These are phyloP conservation scores for Brassica cretica DNA, from an alignment of 345 rosid genomes.

Conservation along the genomic window DNA sequence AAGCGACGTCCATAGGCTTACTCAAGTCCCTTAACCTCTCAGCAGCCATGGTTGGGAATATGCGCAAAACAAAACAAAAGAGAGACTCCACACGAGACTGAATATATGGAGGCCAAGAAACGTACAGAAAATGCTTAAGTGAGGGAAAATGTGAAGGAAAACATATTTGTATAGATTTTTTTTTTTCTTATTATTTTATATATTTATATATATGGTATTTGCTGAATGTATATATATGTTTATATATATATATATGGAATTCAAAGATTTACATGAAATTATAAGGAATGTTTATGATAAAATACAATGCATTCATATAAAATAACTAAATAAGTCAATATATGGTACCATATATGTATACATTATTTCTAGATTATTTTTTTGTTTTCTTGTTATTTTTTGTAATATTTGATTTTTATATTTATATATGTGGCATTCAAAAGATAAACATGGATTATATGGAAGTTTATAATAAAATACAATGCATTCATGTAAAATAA, in stretches of 20 bases:
- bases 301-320: not conserved
- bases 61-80: not conserved
- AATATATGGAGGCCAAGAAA: constrained; percentile 28
- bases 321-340: not conserved
- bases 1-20: constrained; percentile 77
- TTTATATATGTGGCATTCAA: not conserved
- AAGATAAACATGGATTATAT: no score
- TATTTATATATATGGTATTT: no score
- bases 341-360: not conserved
- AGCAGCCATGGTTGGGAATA: constrained; percentile 67
- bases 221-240: not conserved
- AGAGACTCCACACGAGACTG: not conserved
- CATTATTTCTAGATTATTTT: no score
- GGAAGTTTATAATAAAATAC: not conserved
- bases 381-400: not conserved
- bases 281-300: not conserved
- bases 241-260: not conserved
- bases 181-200: not conserved
- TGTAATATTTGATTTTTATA: no score
- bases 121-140: constrained; percentile 21
- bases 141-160: not conserved
- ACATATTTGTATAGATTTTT: constrained; percentile 23
- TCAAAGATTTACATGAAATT: not conserved
- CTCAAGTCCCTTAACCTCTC: constrained; percentile 94
- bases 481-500: not conserved